Evolutionary conservation across 352 stramenopile genomes (phyloP).

Genomic region (Phytophthora vignae): DNA sequence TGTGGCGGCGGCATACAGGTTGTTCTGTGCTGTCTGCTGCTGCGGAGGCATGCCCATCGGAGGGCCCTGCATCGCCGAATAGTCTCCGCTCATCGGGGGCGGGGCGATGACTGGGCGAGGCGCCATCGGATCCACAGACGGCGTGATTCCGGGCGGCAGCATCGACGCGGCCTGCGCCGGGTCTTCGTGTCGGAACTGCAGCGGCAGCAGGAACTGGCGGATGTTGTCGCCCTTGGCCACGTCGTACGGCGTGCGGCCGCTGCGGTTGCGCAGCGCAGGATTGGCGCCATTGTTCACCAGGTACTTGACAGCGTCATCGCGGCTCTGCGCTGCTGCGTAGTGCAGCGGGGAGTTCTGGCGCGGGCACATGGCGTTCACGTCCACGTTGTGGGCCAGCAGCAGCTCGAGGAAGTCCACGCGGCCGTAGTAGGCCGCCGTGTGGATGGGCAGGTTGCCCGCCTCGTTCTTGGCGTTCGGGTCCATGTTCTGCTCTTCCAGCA

Average conservation of each 20-base stretch:
- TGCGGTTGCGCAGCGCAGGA: conserved; percentile 82
- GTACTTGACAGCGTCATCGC: conserved; percentile 78
- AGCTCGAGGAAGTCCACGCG: conserved; percentile 77
- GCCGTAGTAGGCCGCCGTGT: conserved; percentile 87
- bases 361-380: conserved; percentile 74
- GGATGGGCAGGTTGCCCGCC: conserved; percentile 83
- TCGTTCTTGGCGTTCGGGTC: conserved; percentile 75
- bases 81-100: conserved; percentile 69
- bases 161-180: conserved; percentile 62
- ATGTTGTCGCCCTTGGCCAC: conserved; percentile 87
- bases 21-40: conserved; percentile 53
- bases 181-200: conserved; percentile 91
- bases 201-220: conserved; percentile 84
- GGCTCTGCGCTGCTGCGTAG: conserved; percentile 81
- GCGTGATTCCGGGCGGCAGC: conserved; percentile 80
- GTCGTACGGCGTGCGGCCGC: conserved; percentile 83
- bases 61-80: conserved; percentile 34
- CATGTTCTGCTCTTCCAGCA: conserved; percentile 79
- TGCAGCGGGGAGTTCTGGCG: conserved; percentile 86
- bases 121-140: conserved; percentile 70
- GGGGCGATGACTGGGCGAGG: conserved; percentile 71
- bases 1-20: conserved; percentile 78
- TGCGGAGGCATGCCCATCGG: conserved; percentile 36
- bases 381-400: conserved; percentile 69
- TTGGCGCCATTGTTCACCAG: conserved; percentile 80